Evolutionary conservation across 140 eudicot genomes (phyloP), one percentile per base, ranked within the genome.

Genomic region (Ambrosia hybrid): DNA sequence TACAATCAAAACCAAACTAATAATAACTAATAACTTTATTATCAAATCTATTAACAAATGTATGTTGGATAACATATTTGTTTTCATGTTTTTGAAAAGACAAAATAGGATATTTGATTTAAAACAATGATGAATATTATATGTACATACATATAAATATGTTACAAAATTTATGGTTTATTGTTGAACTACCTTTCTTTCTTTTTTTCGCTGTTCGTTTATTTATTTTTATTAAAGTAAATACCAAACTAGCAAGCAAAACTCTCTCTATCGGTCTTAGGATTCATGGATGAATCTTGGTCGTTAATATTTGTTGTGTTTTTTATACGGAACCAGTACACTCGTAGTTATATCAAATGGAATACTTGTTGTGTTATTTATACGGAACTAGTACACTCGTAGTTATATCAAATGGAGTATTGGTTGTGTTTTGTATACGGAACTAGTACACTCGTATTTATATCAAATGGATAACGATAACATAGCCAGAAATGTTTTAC

Each of bases 131-230:
- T 36, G 6, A 38, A 2, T 12, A 4, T 12, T 13, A 4, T 13
- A 52, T 52, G 13, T 52, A 12, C 6, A 64, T 64, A n/a, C 34
- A 38, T 38, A 64, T n/a, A 12, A 2, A 36, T 37, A n/a, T 36
- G n/a, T 60, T 65, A 46, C 56, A 38, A 38, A 46, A 72, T 45
- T 11, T 11, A 36, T 73, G 14, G 9, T 34, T 36, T 36, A 6
- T 76, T 36, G 78, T 56, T 78, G 65, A 78, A 73, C 83, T 34
- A 10, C 70, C 9, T 57, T 78, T 78, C 83, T 72, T 78, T 78
- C 64, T 2, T 37, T 72, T 66, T 72, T 65, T 78, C 78, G 78
- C 39, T 58, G 21, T 41, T 51, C 53, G 7, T 21, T 57, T 13
- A 46, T 55, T 21, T 21, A 1, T 21, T 21, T 13, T 12, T 71